These are phyloP conservation scores for Penicillium canescens DNA, from an alignment of 495 filamentous ascomycete genomes.

Conservation along the genomic window DNA sequence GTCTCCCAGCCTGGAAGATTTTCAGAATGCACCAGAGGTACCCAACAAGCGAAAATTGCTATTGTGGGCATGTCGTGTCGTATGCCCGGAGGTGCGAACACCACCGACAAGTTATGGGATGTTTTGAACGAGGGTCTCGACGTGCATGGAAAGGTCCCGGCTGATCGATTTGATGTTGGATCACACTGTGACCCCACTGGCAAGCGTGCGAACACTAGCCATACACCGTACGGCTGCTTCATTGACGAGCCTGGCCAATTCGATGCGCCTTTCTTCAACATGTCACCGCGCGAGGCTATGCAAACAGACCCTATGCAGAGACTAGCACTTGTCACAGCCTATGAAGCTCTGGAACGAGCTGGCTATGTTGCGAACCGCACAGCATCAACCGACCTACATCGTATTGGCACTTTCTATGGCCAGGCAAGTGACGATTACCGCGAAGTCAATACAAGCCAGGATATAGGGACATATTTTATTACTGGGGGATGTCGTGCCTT, in stretches of 20 bases:
- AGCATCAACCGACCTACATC: conserved; percentile 12
- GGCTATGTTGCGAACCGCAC: conserved; percentile 29
- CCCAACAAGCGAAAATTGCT: no score
- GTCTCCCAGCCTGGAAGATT: no score
- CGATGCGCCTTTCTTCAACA: conserved; percentile 25
- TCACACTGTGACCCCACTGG: no score
- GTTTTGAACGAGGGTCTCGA: no score
- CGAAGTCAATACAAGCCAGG: background rate
- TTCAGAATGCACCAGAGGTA: no score
- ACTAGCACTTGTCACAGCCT: conserved; percentile 28
- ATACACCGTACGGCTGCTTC: conserved; percentile 32
- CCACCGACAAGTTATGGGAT: no score
- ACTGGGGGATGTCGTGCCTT: background rate
- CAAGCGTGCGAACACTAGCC: no score
- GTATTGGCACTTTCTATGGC: conserved; percentile 38
- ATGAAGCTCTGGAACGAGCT: conserved; percentile 35
- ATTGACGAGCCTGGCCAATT: conserved; percentile 22
- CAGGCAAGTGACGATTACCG: conserved; percentile 8
- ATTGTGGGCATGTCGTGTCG: no score
- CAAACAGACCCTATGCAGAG: conserved; percentile 30
- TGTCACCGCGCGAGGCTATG: conserved; percentile 18
- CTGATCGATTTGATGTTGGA: no score
- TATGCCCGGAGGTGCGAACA: no score
- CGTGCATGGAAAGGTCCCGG: no score
- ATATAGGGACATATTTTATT: background rate